Conservation (phyloP, 1,139 yeast species). For the Spathaspora sp. region DNA sequence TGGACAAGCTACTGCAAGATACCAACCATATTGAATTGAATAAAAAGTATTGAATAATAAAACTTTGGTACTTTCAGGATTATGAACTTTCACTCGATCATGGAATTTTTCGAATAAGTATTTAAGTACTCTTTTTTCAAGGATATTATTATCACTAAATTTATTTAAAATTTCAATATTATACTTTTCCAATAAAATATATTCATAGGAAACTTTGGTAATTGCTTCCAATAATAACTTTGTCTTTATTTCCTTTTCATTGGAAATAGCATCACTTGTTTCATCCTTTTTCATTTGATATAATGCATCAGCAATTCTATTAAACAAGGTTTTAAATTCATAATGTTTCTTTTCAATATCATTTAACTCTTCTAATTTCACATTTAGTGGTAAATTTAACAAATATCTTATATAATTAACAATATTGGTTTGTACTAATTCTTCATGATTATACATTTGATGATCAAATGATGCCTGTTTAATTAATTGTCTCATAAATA, state of each 20-base stretch:
- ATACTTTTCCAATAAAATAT: slow-evolving; percentile 41
- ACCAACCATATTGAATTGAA: slow-evolving; percentile 42
- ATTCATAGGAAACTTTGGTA: slow-evolving; percentile 42
- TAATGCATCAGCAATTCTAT: slow-evolving; percentile 26
- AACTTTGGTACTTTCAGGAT: slow-evolving; percentile 27
- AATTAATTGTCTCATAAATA: slow-evolving; percentile 28
- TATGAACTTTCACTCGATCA: slow-evolving; percentile 14
- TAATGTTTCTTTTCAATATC: slow-evolving; percentile 29
- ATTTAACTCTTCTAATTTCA: slow-evolving; percentile 16
- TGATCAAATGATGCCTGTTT: slow-evolving; percentile 11
- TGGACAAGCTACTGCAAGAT: slow-evolving; percentile 36
- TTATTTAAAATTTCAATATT: slow-evolving; percentile 39
- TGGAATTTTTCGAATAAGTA: slow-evolving; percentile 24
- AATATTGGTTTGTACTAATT: slow-evolving; percentile 38
- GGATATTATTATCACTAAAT: slow-evolving; percentile 32
- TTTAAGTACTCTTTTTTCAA: slow-evolving; percentile 25
- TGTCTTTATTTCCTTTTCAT: slow-evolving; percentile 12
- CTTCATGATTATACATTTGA: slow-evolving; percentile 28
- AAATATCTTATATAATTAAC: slow-evolving; percentile 40
- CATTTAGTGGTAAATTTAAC: slow-evolving; percentile 28
- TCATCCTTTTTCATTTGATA: slow-evolving; percentile 31
- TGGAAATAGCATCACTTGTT: slow-evolving; percentile 24
- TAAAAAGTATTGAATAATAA: slow-evolving; percentile 34
- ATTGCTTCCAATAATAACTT: slow-evolving; percentile 29
- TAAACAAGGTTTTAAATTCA: slow-evolving; percentile 27